Percentiles rank a stretch among this genome's conserved stretches.
These are phyloP conservation scores for Scortechinia acanthostroma DNA, from an alignment of 2,329 filamentous ascomycete genomes.

Conservation along the genomic window DNA sequence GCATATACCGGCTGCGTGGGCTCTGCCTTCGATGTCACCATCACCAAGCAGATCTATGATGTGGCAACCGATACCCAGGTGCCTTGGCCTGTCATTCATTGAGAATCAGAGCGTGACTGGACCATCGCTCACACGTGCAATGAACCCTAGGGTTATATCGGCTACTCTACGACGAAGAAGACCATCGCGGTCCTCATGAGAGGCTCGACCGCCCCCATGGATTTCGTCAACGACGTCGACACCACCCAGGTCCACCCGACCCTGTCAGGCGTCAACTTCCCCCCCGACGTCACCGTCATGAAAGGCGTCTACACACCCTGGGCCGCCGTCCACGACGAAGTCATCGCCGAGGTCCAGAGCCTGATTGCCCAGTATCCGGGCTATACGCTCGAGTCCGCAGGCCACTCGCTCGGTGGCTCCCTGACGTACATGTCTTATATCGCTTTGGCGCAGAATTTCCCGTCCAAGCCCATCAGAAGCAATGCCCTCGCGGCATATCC, in stretches of 20 bases:
- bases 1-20: slow-evolving; percentile 15
- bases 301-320: slow-evolving; percentile 14
- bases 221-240: not conserved
- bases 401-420: slow-evolving; percentile 18
- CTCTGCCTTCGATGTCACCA: slow-evolving; percentile 16
- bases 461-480: slow-evolving; percentile 14
- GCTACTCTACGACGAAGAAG: slow-evolving; percentile 13
- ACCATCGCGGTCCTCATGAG: slow-evolving; percentile 17
- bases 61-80: slow-evolving; percentile 13
- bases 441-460: slow-evolving; percentile 18
- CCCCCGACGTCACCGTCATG: slow-evolving; percentile 15
- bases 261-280: slow-evolving; percentile 16
- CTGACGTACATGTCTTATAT: slow-evolving; percentile 20
- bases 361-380: slow-evolving; percentile 14
- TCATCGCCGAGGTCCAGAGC: slow-evolving; percentile 15
- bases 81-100: not conserved
- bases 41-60: slow-evolving; percentile 15
- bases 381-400: slow-evolving; percentile 16
- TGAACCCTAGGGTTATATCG: slow-evolving; percentile 13
- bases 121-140: too few species aligned
- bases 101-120: not conserved
- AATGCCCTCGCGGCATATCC: slow-evolving; percentile 20
- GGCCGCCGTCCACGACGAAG: slow-evolving; percentile 14
- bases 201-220: slow-evolving; percentile 12
- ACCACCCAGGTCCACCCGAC: slow-evolving; percentile 10